A percentile compares a stretch with the other conserved stretches of the same genome.
Evolutionary conservation across 2,329 filamentous ascomycete species (phyloP).

Genomic region (Aspergillus sergii): DNA sequence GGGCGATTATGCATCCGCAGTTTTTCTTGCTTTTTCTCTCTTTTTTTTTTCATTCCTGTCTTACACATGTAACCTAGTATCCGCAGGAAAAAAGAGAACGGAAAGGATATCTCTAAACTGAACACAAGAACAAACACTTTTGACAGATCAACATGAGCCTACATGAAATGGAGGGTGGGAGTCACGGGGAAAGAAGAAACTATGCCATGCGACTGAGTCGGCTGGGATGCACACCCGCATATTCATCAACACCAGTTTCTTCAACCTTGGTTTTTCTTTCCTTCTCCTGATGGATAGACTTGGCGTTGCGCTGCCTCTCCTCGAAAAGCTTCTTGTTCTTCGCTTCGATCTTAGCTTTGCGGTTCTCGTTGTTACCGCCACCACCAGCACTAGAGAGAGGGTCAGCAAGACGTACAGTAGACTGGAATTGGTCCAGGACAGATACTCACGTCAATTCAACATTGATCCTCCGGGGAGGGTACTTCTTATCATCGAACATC

Average conservation of each 20-base stretch:
- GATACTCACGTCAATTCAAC: slow-evolving; percentile 79
- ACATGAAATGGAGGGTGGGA: background rate
- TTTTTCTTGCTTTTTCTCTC: background rate
- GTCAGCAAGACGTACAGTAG: background rate
- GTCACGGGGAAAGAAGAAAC: background rate
- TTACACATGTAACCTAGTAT: slow-evolving; percentile 10
- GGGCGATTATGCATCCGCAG: background rate
- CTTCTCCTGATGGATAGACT: slow-evolving; percentile 52
- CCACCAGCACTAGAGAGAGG: slow-evolving; percentile 65
- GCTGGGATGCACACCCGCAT: slow-evolving; percentile 48
- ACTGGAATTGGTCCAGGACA: background rate
- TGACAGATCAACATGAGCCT: background rate
- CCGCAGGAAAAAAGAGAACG: slow-evolving; percentile 18
- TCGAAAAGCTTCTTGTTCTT: slow-evolving; percentile 87
- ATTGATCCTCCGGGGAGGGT: slow-evolving; percentile 74
- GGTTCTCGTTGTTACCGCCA: slow-evolving; percentile 74
- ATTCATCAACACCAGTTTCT: slow-evolving; percentile 27
- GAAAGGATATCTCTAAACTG: slow-evolving; percentile 21
- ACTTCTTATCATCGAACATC: slow-evolving; percentile 64
- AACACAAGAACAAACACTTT: slow-evolving; percentile 12
- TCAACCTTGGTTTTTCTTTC: slow-evolving; percentile 30
- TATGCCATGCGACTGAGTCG: slow-evolving; percentile 41
- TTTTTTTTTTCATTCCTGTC: slow-evolving; percentile 7
- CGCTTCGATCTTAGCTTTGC: slow-evolving; percentile 74
- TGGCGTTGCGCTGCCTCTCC: slow-evolving; percentile 58